These are phyloP conservation scores for Scleromitrula shiraiana DNA, from an alignment of 2,329 filamentous ascomycete genomes.

Conservation along the genomic window DNA sequence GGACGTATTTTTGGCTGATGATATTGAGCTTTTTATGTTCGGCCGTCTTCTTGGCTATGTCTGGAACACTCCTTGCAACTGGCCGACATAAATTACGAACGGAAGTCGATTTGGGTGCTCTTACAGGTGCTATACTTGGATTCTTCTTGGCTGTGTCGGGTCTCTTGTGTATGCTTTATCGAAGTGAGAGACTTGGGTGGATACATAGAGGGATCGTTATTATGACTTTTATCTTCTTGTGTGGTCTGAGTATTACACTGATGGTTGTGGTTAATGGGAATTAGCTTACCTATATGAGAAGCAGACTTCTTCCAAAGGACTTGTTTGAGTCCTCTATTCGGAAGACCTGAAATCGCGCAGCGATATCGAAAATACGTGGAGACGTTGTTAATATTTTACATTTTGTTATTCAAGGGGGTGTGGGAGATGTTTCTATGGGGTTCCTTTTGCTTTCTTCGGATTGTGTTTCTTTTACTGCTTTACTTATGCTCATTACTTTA, in stretches of 20 bases:
- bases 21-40: slow-evolving; percentile 49
- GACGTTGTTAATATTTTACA: no score
- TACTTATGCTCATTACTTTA: no score
- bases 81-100: slow-evolving; percentile 58
- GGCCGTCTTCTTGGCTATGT: slow-evolving; percentile 55
- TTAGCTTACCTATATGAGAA: no score
- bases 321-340: no score
- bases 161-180: slow-evolving; percentile 49
- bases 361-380: no score
- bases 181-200: slow-evolving; percentile 38
- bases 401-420: no score
- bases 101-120: slow-evolving; percentile 67
- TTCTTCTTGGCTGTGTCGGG: slow-evolving; percentile 55
- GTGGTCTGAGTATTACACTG: slow-evolving; percentile 42
- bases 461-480: no score
- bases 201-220: slow-evolving; percentile 38
- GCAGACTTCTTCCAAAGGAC: no score
- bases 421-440: no score
- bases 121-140: slow-evolving; percentile 60
- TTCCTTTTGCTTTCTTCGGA: no score
- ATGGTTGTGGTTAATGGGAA: slow-evolving; percentile 43
- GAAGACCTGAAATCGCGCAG: no score
- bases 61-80: slow-evolving; percentile 57
- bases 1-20: slow-evolving; percentile 46
- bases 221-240: slow-evolving; percentile 37